Conservation (phyloP, 306 rosid species). For the Fragaria iinumae region DNA sequence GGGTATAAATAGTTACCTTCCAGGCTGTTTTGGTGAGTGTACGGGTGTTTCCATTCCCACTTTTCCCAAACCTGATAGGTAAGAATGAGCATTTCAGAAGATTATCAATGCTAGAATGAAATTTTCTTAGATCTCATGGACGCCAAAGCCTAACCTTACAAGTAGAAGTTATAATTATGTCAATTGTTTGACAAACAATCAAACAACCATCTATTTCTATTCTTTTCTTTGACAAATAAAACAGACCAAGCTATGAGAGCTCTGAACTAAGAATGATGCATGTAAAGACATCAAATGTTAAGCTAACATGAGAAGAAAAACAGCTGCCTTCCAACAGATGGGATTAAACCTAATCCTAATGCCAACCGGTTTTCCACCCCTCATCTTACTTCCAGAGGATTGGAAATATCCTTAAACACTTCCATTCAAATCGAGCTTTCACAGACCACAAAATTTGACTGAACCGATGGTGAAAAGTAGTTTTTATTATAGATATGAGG, state of each 20-base stretch:
- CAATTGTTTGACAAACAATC: conserved; percentile 12
- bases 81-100: conserved; percentile 4
- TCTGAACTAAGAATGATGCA: not conserved
- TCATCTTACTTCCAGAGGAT: not conserved
- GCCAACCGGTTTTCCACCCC: not conserved
- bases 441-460: not conserved
- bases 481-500: not conserved
- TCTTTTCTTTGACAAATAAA: not conserved
- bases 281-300: not conserved
- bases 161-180: conserved; percentile 13
- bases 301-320: not conserved
- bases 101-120: not conserved
- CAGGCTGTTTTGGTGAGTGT: conserved; percentile 67
- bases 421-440: not conserved
- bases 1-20: conserved; percentile 41
- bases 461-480: not conserved
- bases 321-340: not conserved
- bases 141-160: conserved; percentile 4
- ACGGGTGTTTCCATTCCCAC: conserved; percentile 76
- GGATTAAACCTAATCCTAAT: not conserved
- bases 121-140: not conserved
- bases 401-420: not conserved
- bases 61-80: conserved; percentile 73
- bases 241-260: not conserved
- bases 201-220: not conserved